phyloP scores from a whole-genome alignment of 2,329 filamentous ascomycete genomes.

The Bimuria novae-zelandiae region DNA sequence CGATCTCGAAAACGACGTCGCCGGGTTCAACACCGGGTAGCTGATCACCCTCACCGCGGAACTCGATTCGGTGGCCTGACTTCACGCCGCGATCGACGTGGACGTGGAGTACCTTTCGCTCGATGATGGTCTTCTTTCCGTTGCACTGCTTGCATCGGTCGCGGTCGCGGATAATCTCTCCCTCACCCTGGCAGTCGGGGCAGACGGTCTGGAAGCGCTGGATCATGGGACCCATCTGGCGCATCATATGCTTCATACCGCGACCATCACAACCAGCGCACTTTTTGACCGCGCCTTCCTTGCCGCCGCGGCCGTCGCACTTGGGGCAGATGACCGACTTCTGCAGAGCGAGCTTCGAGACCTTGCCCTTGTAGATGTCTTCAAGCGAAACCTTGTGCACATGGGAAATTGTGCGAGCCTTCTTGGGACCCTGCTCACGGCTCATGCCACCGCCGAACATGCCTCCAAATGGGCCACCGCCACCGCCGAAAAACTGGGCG shows the following conservation, averaged over 20 bases:
- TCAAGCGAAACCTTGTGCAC: constrained; percentile 98
- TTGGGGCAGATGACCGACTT: constrained; percentile 96
- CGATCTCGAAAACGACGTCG: constrained; percentile 97
- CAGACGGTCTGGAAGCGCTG: constrained; percentile 99
- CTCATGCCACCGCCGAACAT: constrained; percentile 67
- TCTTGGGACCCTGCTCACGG: constrained; percentile 77
- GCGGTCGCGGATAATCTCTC: constrained; percentile 94
- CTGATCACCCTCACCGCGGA: constrained; percentile 95
- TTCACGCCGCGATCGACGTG: constrained; percentile 95
- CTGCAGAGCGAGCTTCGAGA: constrained; percentile 95
- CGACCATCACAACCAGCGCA: constrained; percentile 89
- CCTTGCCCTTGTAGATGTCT: constrained; percentile 97
- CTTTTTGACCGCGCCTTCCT: constrained; percentile 95
- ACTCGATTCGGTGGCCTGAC: constrained; percentile 94
- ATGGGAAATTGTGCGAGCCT: constrained; percentile 96
- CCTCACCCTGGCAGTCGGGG: constrained; percentile 96
- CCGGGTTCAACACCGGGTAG: constrained; percentile 90
- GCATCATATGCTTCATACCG: constrained; percentile 99
- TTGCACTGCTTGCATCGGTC: constrained; percentile 96
- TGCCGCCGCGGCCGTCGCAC: constrained; percentile 92
- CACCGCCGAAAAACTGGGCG: constrained; percentile 90
- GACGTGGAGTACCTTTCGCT: constrained; percentile 97
- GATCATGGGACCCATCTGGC: constrained; percentile 99
- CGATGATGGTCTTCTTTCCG: constrained; percentile 97
- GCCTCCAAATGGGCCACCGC: constrained; percentile 68